Evolutionary conservation across 768 basidiomycete genomes (phyloP).

Genomic region (Trametes sanguinea): DNA sequence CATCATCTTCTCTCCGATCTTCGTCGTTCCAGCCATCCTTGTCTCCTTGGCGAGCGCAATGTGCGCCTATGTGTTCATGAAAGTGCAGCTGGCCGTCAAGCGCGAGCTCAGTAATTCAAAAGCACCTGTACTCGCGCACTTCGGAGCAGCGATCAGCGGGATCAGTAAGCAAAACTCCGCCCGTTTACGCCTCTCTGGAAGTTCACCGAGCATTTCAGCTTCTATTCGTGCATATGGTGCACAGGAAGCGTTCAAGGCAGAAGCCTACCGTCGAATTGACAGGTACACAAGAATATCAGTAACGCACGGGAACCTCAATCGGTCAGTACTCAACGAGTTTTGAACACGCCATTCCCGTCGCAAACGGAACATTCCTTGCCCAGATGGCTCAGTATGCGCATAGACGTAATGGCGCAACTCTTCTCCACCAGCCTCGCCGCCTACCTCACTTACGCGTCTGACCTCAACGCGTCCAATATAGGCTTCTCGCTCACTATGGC

Average conservation of each 20-base stretch:
- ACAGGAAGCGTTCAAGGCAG: constrained; percentile 42
- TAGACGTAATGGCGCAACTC: constrained; percentile 54
- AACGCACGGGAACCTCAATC: constrained; percentile 47
- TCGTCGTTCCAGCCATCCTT: constrained; percentile 40
- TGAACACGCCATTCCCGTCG: too few species aligned
- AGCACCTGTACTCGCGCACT: constrained; percentile 50
- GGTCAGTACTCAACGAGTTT: constrained; percentile 1
- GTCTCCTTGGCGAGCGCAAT: constrained; percentile 40
- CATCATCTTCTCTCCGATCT: constrained; percentile 41
- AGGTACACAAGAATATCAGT: constrained; percentile 42
- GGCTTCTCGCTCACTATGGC: constrained; percentile 44
- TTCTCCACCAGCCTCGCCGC: constrained; percentile 50
- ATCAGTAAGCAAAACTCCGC: constrained; percentile 33
- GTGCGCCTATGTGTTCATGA: constrained; percentile 52
- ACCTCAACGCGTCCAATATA: constrained; percentile 41
- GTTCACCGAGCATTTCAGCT: constrained; percentile 16
- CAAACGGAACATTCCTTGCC: too few species aligned
- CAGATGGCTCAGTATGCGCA: constrained; percentile 48
- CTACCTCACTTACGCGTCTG: constrained; percentile 46
- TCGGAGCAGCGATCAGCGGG: constrained; percentile 55
- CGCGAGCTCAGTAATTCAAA: constrained; percentile 52
- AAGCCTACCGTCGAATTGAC: constrained; percentile 47
- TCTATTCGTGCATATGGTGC: constrained; percentile 59
- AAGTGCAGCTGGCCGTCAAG: constrained; percentile 57
- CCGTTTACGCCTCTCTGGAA: not conserved